These are phyloP conservation scores for Didymella exigua DNA, from an alignment of 2,329 filamentous ascomycete genomes.

Conservation along the genomic window DNA sequence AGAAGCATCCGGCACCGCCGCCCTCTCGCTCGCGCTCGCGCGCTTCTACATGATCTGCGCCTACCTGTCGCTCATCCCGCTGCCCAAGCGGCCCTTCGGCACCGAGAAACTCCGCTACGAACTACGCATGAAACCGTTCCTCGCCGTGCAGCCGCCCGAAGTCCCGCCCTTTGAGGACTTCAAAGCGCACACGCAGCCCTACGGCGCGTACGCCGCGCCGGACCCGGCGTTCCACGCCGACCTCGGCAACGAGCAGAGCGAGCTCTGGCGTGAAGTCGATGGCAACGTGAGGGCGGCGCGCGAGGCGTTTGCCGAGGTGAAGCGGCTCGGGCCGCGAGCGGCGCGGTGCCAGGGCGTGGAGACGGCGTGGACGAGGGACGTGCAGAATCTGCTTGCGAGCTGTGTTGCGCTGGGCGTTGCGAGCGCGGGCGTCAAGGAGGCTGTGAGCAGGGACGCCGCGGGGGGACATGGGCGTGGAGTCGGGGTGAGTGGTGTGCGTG, in stretches of 20 bases:
- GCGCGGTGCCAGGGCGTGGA: slow-evolving; percentile 47
- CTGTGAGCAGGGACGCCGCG: slow-evolving; percentile 6
- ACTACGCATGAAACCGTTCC: slow-evolving; percentile 84
- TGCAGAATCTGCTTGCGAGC: slow-evolving; percentile 37
- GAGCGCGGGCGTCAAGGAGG: slow-evolving; percentile 32
- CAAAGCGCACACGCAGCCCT: slow-evolving; percentile 41
- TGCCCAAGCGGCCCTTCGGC: slow-evolving; percentile 67
- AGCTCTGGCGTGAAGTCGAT: slow-evolving; percentile 38
- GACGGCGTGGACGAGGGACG: slow-evolving; percentile 46
- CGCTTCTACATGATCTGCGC: slow-evolving; percentile 70
- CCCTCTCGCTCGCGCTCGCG: slow-evolving; percentile 40
- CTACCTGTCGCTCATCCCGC: slow-evolving; percentile 61
- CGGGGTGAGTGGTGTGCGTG: slow-evolving; percentile 38
- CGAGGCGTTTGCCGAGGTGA: slow-evolving; percentile 43
- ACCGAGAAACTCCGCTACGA: slow-evolving; percentile 74
- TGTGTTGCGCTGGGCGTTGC: slow-evolving; percentile 44
- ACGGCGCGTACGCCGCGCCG: slow-evolving; percentile 32
- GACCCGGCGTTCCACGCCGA: slow-evolving; percentile 10
- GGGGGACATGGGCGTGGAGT: not conserved
- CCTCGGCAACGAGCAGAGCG: slow-evolving; percentile 8
- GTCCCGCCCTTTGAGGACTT: slow-evolving; percentile 70
- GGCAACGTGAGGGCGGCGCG: slow-evolving; percentile 42
- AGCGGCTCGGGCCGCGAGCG: slow-evolving; percentile 42
- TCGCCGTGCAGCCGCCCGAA: slow-evolving; percentile 69
- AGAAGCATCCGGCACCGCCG: slow-evolving; percentile 32